Percentiles rank a stretch among this genome's conserved stretches.
Evolutionary conservation across 2,329 filamentous ascomycete genomes (phyloP).

Genomic region (Myriangium duriaei): DNA sequence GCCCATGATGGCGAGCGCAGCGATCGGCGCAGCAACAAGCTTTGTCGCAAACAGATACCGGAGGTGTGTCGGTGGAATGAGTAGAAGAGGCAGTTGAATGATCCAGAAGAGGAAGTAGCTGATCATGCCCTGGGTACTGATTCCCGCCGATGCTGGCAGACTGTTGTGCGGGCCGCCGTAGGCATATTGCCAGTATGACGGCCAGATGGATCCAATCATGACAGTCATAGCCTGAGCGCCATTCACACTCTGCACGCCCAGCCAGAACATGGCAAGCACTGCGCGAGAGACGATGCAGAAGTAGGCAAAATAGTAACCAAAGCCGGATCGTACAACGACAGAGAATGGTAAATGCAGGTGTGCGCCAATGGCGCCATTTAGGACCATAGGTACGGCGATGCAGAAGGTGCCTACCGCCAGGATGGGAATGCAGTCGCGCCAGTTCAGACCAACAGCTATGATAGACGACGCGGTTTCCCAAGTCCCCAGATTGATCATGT

Average conservation of each 20-base stretch:
- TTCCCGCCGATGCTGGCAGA: constrained; percentile 39
- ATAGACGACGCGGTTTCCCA: constrained; percentile 33
- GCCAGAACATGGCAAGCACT: constrained; percentile 48
- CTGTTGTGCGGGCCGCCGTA: constrained; percentile 28
- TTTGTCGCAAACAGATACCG: constrained; percentile 40
- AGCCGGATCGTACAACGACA: constrained; percentile 42
- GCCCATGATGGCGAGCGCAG: constrained; percentile 11
- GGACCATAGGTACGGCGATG: constrained; percentile 45
- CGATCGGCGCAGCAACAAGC: constrained; percentile 20
- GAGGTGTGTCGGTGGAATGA: constrained; percentile 44
- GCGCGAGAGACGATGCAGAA: constrained; percentile 41
- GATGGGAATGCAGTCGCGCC: constrained; percentile 42
- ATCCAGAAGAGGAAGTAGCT: constrained; percentile 48
- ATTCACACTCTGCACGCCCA: constrained; percentile 54
- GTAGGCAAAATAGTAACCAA: constrained; percentile 46
- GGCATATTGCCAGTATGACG: constrained; percentile 39
- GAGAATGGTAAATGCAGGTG: constrained; percentile 44
- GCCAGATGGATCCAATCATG: constrained; percentile 46
- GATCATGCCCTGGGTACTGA: constrained; percentile 44
- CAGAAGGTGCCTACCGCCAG: constrained; percentile 39
- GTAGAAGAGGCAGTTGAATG: constrained; percentile 41
- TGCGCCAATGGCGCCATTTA: constrained; percentile 41
- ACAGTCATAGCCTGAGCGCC: constrained; percentile 43
- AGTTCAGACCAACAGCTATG: constrained; percentile 40
- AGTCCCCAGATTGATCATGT: constrained; percentile 20